Evolutionary conservation across 2,329 filamentous ascomycete genomes (phyloP), one percentile per base, ranked within the genome.

Genomic region (Monosporascus sp.): DNA sequence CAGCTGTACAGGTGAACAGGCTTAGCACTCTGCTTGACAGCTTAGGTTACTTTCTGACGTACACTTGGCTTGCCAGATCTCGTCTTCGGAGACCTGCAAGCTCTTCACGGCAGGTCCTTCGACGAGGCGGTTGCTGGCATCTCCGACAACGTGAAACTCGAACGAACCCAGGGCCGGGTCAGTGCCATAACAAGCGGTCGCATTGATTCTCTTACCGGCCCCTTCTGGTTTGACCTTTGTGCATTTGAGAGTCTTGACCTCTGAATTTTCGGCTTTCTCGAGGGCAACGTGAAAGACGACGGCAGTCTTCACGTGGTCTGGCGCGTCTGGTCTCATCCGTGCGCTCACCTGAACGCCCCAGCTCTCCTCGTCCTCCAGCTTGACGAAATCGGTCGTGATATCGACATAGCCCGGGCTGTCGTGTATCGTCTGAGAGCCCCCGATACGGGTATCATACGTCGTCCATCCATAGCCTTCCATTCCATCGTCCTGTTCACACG

Each of bases 391-490:
- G 54, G 85, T 87, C n/a, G 82, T 84, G 52, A 88, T 72, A 66
- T 88, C 84, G 50, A 88, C 71, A 49, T 75, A 76, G 63, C 88
- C 87, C 45, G 76, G 82, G 34, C 79, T 79, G 65, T 88, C 85
- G 60, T 84, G 82, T 54, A 88, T 83, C 1, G 80, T 81, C 67
- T 88, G 81, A 14, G 79, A 76, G 52, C 85, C 85, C 54, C 85
- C 85, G 51, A 77, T 80, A 49, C 84, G 75, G 20, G 84, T 79
- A 64, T 88, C 85, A 65, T 87, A 88, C 58, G 83, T 79, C 55
- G 86, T 83, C 85, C 85, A 88, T 54, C 85, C 85, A 62, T 87
- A 88, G 47, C 84, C 84, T 36, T 78, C 80, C 76, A 88, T 86
- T 54, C 80, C 80, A 65, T 86, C 83, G 66, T 86, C 75, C 65